A percentile compares a stretch with the other conserved stretches of the same genome.
These are phyloP conservation scores for Manihot esculenta DNA, from an alignment of 441 rosid species.

Conservation along the genomic window DNA sequence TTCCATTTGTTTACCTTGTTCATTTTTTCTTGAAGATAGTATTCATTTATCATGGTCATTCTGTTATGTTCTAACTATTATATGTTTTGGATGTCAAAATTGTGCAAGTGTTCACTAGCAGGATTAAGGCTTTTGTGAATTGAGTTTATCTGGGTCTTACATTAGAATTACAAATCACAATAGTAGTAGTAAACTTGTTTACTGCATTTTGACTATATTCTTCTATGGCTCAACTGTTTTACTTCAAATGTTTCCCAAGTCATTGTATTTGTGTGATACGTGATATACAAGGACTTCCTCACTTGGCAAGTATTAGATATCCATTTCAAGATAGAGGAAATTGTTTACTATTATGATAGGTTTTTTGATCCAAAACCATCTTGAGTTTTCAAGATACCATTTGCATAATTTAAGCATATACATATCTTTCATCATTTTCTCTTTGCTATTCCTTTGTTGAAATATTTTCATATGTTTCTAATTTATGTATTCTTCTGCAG, in stretches of 20 bases:
- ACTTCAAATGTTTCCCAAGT: background rate
- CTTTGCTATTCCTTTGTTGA: constrained; percentile 11
- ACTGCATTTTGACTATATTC: background rate
- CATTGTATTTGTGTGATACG: background rate
- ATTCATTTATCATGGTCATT: background rate
- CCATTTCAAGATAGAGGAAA: constrained; percentile 5
- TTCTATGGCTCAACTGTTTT: background rate
- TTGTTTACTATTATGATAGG: constrained; percentile 6
- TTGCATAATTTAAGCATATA: constrained; percentile 13
- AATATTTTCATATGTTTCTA: background rate
- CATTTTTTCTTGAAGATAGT: background rate
- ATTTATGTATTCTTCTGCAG: constrained; percentile 48
- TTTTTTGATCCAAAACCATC: constrained; percentile 13
- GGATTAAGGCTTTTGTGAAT: background rate
- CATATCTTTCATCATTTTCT: background rate
- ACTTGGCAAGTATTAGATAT: constrained; percentile 2
- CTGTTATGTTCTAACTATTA: background rate
- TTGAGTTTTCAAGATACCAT: constrained; percentile 8
- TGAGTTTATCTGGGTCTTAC: constrained; percentile 1
- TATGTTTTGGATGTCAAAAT: background rate
- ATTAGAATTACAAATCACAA: background rate
- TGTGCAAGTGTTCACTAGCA: background rate
- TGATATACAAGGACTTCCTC: background rate
- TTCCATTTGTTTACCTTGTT: background rate
- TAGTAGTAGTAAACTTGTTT: background rate